A percentile compares a stretch with the other conserved stretches of the same genome.
Evolutionary conservation across 305 asterid genomes (phyloP).

Genomic region (Lippia alba): DNA sequence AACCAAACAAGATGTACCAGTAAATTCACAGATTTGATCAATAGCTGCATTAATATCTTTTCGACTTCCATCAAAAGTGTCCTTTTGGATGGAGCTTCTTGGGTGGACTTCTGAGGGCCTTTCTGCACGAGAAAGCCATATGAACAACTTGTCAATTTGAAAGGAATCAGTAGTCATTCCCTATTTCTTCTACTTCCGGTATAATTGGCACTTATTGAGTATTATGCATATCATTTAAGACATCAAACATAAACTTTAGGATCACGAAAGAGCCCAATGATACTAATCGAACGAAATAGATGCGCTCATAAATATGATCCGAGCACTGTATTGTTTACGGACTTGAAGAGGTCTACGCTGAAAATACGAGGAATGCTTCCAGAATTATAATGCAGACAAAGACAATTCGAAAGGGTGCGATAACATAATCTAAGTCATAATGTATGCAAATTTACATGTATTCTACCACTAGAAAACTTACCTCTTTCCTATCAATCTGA

Average conservation of each 20-base stretch:
- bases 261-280: conserved; percentile 6
- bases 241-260: neutral
- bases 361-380: too few relatives aligned
- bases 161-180: conserved; percentile 2
- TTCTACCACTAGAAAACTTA: conserved; percentile 7
- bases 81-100: conserved; percentile 64
- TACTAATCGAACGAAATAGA: neutral
- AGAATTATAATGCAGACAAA: neutral
- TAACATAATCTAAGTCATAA: conserved; percentile 2
- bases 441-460: neutral
- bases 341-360: neutral
- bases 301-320: neutral
- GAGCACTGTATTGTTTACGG: too few relatives aligned
- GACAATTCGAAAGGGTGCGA: neutral
- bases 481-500: too few relatives aligned
- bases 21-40: conserved; percentile 85
- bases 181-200: neutral
- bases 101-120: conserved; percentile 47
- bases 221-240: neutral
- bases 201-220: conserved; percentile 8
- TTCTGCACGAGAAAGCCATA: conserved; percentile 48
- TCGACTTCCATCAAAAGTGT: conserved; percentile 93
- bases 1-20: conserved; percentile 55
- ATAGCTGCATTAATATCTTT: conserved; percentile 89
- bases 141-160: conserved; percentile 17